Base-by-base conservation (phyloP, 192 early-diverging fungal genomes). In the Backusella circina region DNA sequence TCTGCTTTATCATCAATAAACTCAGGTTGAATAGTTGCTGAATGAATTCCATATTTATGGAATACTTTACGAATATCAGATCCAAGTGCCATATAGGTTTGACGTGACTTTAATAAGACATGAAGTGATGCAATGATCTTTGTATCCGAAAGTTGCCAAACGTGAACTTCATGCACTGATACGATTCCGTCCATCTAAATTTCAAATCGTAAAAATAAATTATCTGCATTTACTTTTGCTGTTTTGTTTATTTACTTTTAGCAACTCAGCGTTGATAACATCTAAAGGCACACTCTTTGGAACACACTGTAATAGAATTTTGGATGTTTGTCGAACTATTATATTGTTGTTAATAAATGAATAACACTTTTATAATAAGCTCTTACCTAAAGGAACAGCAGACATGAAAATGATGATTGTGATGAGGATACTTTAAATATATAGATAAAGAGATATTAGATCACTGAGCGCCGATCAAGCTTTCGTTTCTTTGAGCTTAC, bases 21-120 rank as follows among this genome's bases (percentile, higher is more conserved):
- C 82, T 98, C 96, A 9, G 95, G 95, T 82, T 98, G 96, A 44
- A 98, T 91, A 1, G 95, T 97, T 2, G 92, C 93, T 21, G 92
- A 93, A 78, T 98, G 96, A 35, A 98, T 85, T 16, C 95, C 95
- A 71, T 89, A 83, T 0, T 77, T 71, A 76, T 97, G 95, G 83
- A 98, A 87, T 23, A 91, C 79, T 16, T 74, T 78, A 83, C 95
- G 94, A 77, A 98, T 89, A 16, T 84, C 70, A 10, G 86, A 73
- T 9, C 94, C 92, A 26, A 97, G 83, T 4, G 80, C 77, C 90
- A 93, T 93, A 71, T 94, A 96, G 65, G 88, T 77, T 72, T 81
- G 72, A 41, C 86, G 86, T 18, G 85, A 86, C 15, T 82, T 77
- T 18, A 95, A 80, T 21, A 90, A 79, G 1, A 96, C 88, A 81